These are phyloP conservation scores for Chaetomiaceae sp. DNA, from an alignment of 2,329 filamentous ascomycete genomes.

Conservation along the genomic window DNA sequence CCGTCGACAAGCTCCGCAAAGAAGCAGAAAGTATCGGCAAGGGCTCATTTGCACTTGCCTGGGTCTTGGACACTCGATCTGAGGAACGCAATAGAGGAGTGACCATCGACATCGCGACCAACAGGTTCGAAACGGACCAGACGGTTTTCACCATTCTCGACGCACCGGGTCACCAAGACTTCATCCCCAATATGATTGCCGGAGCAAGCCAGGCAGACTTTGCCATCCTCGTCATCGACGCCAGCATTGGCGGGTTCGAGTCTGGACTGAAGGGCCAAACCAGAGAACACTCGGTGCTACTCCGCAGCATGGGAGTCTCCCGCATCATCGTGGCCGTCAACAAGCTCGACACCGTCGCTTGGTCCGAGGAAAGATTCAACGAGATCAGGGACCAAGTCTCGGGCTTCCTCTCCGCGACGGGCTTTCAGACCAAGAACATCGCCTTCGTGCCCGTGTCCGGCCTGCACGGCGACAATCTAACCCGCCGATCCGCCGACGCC, in stretches of 20 bases:
- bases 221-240: conserved; percentile 88
- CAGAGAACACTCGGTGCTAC: conserved; percentile 82
- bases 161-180: conserved; percentile 89
- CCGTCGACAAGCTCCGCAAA: conserved; percentile 78
- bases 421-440: conserved; percentile 75
- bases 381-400: conserved; percentile 79
- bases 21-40: conserved; percentile 92
- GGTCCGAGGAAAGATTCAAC: conserved; percentile 76
- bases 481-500: conserved; percentile 47
- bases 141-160: conserved; percentile 92
- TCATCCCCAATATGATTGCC: conserved; percentile 98
- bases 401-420: conserved; percentile 74
- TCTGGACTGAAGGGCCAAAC: conserved; percentile 91
- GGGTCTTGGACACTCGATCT: conserved; percentile 88
- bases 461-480: conserved; percentile 81
- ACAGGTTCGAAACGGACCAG: conserved; percentile 83
- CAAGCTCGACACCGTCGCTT: conserved; percentile 82
- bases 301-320: conserved; percentile 86
- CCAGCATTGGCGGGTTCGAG: conserved; percentile 85
- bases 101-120: conserved; percentile 94
- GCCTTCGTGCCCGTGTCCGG: conserved; percentile 87
- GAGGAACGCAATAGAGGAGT: conserved; percentile 88
- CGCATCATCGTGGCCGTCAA: conserved; percentile 87
- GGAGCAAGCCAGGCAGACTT: conserved; percentile 95
- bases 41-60: conserved; percentile 90